Evolutionary conservation across 192 early-diverging fungal genomes (phyloP).

Genomic region (Lobosporangium transversale): DNA sequence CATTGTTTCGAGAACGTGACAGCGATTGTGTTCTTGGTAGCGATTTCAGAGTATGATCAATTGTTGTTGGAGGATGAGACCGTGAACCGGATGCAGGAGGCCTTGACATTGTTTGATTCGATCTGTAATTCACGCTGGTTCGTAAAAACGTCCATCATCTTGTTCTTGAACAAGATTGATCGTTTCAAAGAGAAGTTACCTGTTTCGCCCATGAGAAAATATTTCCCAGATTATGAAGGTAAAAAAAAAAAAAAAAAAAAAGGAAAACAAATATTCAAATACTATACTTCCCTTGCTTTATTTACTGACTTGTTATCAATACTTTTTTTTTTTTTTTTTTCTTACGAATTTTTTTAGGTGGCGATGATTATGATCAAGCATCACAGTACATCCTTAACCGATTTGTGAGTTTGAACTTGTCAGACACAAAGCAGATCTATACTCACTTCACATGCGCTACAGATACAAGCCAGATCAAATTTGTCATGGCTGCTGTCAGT

Average conservation of each 20-base stretch:
- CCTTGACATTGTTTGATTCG: slow-evolving; percentile 95
- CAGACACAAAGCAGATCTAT: slow-evolving; percentile 86
- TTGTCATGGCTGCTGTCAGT: slow-evolving; percentile 90
- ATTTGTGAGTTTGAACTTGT: slow-evolving; percentile 82
- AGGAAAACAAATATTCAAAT: neutral
- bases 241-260: neutral
- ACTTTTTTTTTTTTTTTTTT: slow-evolving; percentile 6
- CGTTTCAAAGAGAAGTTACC: slow-evolving; percentile 92
- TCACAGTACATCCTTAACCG: slow-evolving; percentile 84
- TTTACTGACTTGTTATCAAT: no score
- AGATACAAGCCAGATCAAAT: slow-evolving; percentile 86
- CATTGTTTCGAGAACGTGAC: slow-evolving; percentile 98
- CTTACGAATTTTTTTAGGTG: slow-evolving; percentile 51
- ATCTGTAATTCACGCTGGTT: slow-evolving; percentile 99
- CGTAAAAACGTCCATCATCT: slow-evolving; percentile 94
- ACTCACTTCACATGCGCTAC: slow-evolving; percentile 92
- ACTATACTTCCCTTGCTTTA: neutral
- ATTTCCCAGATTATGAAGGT: slow-evolving; percentile 87
- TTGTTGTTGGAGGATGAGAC: slow-evolving; percentile 94
- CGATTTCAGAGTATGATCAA: slow-evolving; percentile 97
- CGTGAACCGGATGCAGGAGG: slow-evolving; percentile 96
- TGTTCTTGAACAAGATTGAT: slow-evolving; percentile 99
- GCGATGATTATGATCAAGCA: slow-evolving; percentile 78
- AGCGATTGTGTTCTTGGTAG: slow-evolving; percentile 94
- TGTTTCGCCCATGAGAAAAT: slow-evolving; percentile 82